Evolutionary conservation across 2,329 filamentous ascomycete species (phyloP).

Genomic region (Kalmusia sp.): DNA sequence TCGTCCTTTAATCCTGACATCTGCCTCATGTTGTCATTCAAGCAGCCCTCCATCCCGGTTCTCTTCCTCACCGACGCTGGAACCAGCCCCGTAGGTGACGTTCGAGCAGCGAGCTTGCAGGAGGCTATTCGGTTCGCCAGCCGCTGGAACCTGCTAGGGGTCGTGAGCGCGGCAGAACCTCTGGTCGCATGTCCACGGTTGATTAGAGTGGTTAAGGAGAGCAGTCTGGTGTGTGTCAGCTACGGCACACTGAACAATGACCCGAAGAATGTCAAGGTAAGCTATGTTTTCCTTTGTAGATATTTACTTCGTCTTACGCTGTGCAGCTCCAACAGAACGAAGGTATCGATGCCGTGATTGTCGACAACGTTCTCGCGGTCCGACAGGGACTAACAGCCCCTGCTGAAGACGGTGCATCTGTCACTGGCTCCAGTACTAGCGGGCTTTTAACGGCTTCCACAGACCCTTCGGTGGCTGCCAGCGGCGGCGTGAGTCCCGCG

Average conservation of each 20-base stretch:
- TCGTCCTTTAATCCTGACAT: conserved; percentile 98
- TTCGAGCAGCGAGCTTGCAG: conserved; percentile 88
- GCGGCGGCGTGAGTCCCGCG: conserved; percentile 9
- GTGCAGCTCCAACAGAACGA: conserved; percentile 84
- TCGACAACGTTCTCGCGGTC: conserved; percentile 92
- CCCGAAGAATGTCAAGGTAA: conserved; percentile 81
- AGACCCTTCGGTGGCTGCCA: conserved; percentile 4
- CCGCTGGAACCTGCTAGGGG: conserved; percentile 91
- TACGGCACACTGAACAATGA: conserved; percentile 95
- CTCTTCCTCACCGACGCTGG: conserved; percentile 93
- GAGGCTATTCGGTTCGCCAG: conserved; percentile 95
- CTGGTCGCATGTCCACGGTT: conserved; percentile 88
- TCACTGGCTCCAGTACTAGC: conserved; percentile 18
- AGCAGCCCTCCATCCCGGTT: conserved; percentile 95
- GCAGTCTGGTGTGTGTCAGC: conserved; percentile 89
- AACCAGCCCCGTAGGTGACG: conserved; percentile 80
- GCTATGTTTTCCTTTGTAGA: conserved; percentile 28
- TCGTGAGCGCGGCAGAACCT: conserved; percentile 88
- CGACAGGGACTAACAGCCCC: conserved; percentile 80
- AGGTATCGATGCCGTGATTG: conserved; percentile 97
- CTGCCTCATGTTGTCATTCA: conserved; percentile 91
- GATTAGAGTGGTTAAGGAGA: conserved; percentile 92
- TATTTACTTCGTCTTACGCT: conserved; percentile 7
- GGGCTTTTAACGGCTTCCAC: conserved; percentile 4
- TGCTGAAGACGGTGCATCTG: conserved; percentile 8